A percentile compares a stretch with the other conserved stretches of the same genome.
Evolutionary conservation across 345 rosid species (phyloP).

Genomic region (Eucalyptus polybractea): DNA sequence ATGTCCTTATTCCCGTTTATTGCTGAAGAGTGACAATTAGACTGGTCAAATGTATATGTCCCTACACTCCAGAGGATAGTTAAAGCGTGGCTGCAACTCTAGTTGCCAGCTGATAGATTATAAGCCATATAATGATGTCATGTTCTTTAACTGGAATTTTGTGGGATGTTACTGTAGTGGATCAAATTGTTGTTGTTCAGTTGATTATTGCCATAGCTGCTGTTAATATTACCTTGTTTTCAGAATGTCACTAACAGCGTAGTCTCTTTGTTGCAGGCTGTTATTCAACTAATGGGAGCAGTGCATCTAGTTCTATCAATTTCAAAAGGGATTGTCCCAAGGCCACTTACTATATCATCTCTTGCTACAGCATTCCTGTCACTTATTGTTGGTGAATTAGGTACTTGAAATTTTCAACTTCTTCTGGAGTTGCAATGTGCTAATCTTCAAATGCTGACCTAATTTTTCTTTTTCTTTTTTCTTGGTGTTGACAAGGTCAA

Average conservation of each 20-base stretch:
- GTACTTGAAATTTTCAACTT: constrained; percentile 4
- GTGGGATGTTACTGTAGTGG: background rate
- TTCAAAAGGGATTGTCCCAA: background rate
- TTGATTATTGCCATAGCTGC: background rate
- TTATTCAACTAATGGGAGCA: constrained; percentile 18
- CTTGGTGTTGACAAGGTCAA: constrained; percentile 26
- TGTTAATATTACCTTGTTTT: background rate
- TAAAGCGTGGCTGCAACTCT: background rate
- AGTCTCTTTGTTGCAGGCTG: constrained; percentile 18
- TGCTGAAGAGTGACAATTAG: background rate
- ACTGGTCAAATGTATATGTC: background rate
- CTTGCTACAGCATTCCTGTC: constrained; percentile 24
- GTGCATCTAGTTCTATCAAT: constrained; percentile 7
- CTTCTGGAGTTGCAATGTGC: background rate
- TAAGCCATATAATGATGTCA: background rate
- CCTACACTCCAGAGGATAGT: background rate
- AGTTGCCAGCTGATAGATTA: background rate
- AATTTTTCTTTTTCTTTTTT: background rate
- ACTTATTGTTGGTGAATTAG: constrained; percentile 48
- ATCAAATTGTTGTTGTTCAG: background rate
- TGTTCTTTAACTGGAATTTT: background rate
- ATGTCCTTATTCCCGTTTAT: background rate
- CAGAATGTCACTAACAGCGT: background rate
- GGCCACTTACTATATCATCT: constrained; percentile 10
- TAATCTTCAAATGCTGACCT: background rate